A percentile compares a stretch with the other conserved stretches of the same genome.
Conservation (phyloP, 2,329 filamentous ascomycete species). For the Fusarium veterinarium region DNA sequence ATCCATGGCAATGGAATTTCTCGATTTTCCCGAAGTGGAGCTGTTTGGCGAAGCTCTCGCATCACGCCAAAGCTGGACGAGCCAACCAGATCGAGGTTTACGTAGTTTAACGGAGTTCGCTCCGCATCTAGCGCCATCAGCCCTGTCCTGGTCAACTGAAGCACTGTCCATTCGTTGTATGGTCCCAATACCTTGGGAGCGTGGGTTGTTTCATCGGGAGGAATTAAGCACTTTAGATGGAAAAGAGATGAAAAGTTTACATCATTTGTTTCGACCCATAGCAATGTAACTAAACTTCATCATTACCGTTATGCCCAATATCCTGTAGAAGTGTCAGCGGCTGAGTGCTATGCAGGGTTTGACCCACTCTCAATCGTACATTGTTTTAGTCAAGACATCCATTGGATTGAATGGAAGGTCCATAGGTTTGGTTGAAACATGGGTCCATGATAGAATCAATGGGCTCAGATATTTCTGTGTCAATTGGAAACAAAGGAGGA, state of each 20-base stretch:
- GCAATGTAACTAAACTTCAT: not conserved
- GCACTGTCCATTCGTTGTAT: not conserved
- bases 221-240: not conserved
- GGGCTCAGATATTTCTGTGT: not conserved
- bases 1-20: constrained; percentile 11
- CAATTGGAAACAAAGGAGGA: not conserved
- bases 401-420: not conserved
- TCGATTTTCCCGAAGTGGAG: constrained; percentile 20
- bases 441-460: not conserved
- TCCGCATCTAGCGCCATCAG: constrained; percentile 23
- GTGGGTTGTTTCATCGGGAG: not conserved
- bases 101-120: not conserved
- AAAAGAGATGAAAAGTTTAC: not conserved
- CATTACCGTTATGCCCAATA: not conserved
- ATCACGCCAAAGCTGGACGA: not conserved
- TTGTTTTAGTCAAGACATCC: not conserved
- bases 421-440: not conserved
- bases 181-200: not conserved
- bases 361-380: not conserved
- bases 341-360: not conserved
- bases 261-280: not conserved
- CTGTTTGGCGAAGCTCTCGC: constrained; percentile 7
- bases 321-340: not conserved
- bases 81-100: constrained; percentile 16
- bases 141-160: constrained; percentile 12